phyloP scores from a whole-genome alignment of 306 rosid genomes.

The Dryas drummondii region DNA sequence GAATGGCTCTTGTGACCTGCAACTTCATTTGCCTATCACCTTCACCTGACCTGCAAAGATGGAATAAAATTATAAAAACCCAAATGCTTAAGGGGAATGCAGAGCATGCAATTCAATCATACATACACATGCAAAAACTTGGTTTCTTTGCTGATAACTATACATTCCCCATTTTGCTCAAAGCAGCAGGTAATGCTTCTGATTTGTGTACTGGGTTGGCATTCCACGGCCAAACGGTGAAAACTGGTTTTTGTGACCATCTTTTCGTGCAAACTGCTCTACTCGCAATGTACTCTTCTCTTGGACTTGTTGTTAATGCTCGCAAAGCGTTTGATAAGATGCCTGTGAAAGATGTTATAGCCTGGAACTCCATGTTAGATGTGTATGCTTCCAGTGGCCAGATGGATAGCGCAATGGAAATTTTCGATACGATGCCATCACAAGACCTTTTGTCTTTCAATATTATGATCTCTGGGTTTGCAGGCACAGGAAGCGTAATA shows the following conservation, averaged over 20 bases:
- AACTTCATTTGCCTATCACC: slow-evolving; percentile 5
- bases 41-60: slow-evolving; percentile 7
- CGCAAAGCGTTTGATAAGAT: slow-evolving; percentile 30
- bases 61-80: slow-evolving; percentile 27
- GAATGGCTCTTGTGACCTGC: slow-evolving; percentile 25
- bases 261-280: slow-evolving; percentile 32
- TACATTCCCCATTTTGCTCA: slow-evolving; percentile 33
- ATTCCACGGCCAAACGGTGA: slow-evolving; percentile 24
- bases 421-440: slow-evolving; percentile 23
- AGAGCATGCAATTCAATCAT: slow-evolving; percentile 21
- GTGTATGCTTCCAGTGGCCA: slow-evolving; percentile 27
- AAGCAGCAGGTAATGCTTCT: slow-evolving; percentile 23
- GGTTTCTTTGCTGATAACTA: slow-evolving; percentile 30
- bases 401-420: slow-evolving; percentile 20
- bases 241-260: slow-evolving; percentile 25
- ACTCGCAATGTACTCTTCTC: background rate
- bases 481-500: background rate
- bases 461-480: slow-evolving; percentile 33
- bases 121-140: slow-evolving; percentile 25
- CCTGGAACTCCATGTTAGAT: slow-evolving; percentile 36
- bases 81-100: slow-evolving; percentile 24
- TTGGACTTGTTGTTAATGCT: slow-evolving; percentile 16
- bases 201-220: slow-evolving; percentile 9
- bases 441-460: slow-evolving; percentile 27
- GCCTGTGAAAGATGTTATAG: slow-evolving; percentile 29